Evolutionary conservation across 1,284 basidiomycete species (phyloP).

Genomic region (Entoloma clypeatum): DNA sequence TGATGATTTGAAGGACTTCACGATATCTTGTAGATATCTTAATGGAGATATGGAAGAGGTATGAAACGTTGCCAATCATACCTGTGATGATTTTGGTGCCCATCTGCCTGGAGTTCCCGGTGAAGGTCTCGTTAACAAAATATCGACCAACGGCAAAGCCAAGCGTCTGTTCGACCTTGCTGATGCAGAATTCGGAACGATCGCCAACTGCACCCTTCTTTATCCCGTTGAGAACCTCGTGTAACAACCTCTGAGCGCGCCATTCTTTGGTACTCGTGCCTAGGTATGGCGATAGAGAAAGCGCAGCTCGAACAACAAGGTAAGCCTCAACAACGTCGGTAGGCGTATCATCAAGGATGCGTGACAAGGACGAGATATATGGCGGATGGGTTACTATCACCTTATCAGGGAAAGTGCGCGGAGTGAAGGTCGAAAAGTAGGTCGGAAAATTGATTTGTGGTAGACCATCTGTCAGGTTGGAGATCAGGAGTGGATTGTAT

Average conservation of each 20-base stretch:
- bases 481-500: slow-evolving; percentile 81
- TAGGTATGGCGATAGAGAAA: slow-evolving; percentile 65
- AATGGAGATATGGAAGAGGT: slow-evolving; percentile 7
- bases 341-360: slow-evolving; percentile 67
- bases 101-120: slow-evolving; percentile 74
- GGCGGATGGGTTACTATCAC: slow-evolving; percentile 86
- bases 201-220: slow-evolving; percentile 86
- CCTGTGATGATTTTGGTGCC: slow-evolving; percentile 83
- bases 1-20: slow-evolving; percentile 81
- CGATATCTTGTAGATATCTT: slow-evolving; percentile 53
- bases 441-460: slow-evolving; percentile 78
- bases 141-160: slow-evolving; percentile 76
- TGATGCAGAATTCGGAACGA: slow-evolving; percentile 73
- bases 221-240: slow-evolving; percentile 76
- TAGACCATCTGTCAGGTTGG: slow-evolving; percentile 68
- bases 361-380: slow-evolving; percentile 67
- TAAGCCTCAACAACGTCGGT: slow-evolving; percentile 84
- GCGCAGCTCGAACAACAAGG: slow-evolving; percentile 68
- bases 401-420: slow-evolving; percentile 69
- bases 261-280: slow-evolving; percentile 73
- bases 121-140: slow-evolving; percentile 88
- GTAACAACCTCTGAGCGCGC: slow-evolving; percentile 66
- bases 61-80: slow-evolving; percentile 25
- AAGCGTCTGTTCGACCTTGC: slow-evolving; percentile 57
- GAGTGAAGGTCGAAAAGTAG: slow-evolving; percentile 84